Conservation (phyloP, 768 basidiomycete species). For the Trichaptum fuscoviolaceum region DNA sequence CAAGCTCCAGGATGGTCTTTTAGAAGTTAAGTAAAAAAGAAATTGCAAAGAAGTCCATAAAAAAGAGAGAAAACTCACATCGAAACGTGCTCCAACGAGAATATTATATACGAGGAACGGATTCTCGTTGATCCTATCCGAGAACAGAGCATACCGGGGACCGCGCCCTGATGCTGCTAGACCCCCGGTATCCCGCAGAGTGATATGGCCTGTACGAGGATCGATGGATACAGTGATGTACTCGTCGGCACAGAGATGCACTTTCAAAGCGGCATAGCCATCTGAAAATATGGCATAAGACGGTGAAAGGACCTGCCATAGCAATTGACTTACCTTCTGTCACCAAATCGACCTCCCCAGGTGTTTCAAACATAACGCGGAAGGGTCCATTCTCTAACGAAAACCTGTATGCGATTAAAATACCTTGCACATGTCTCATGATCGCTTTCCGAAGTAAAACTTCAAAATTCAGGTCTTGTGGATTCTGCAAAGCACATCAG, state of each 20-base stretch:
- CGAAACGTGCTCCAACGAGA: constrained; percentile 53
- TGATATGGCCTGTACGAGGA: constrained; percentile 71
- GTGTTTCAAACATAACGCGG: constrained; percentile 54
- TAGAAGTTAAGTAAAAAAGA: not conserved
- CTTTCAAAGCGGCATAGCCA: constrained; percentile 51
- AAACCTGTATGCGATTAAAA: constrained; percentile 51
- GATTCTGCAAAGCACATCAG: constrained; percentile 37
- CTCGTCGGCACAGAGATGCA: constrained; percentile 73
- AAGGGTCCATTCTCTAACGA: constrained; percentile 48
- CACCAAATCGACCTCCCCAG: constrained; percentile 52
- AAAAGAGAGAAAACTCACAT: constrained; percentile 38
- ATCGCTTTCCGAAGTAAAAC: constrained; percentile 58
- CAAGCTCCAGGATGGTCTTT: constrained; percentile 80
- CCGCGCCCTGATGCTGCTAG: constrained; percentile 70
- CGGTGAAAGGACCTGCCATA: not conserved
- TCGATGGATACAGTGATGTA: constrained; percentile 75
- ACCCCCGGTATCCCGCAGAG: constrained; percentile 76
- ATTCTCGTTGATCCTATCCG: constrained; percentile 64
- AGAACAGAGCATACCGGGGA: constrained; percentile 53
- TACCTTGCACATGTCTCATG: constrained; percentile 55
- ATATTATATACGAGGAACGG: constrained; percentile 54
- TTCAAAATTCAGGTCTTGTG: constrained; percentile 72
- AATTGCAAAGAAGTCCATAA: not conserved
- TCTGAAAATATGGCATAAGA: constrained; percentile 30
- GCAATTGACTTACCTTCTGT: constrained; percentile 42